A percentile compares a stretch with the other conserved stretches of the same genome.
Conservation (phyloP, 805 yeast species). For the Pichia rugopelliculosa region DNA sequence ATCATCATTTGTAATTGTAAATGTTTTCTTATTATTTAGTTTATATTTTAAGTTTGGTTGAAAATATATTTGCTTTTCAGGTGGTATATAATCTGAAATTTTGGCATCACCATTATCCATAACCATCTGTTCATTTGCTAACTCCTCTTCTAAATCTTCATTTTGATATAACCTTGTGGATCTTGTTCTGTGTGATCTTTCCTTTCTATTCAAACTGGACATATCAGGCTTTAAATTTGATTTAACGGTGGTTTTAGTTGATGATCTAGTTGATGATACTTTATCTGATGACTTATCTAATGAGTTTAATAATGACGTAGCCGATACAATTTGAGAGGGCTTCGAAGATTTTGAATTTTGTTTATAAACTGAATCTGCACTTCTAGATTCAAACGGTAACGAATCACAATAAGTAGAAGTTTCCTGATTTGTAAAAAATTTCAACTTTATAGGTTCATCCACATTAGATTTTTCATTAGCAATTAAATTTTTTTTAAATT, state of each 20-base stretch:
- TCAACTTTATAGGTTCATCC: not conserved
- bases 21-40: constrained; percentile 46
- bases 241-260: not conserved
- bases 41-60: constrained; percentile 36
- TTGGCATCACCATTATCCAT: constrained; percentile 21
- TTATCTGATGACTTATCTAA: not conserved
- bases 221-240: constrained; percentile 3
- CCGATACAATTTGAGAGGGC: not conserved
- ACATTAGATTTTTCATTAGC: not conserved
- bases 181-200: constrained; percentile 6
- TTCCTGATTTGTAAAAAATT: not conserved
- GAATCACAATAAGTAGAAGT: not conserved
- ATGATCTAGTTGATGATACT: not conserved
- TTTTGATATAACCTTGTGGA: constrained; percentile 5
- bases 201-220: constrained; percentile 3
- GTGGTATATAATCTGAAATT: constrained; percentile 26
- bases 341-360: not conserved
- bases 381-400: not conserved
- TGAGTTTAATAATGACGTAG: not conserved
- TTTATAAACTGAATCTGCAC: not conserved
- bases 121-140: constrained; percentile 34
- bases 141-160: constrained; percentile 9
- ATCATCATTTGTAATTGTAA: constrained; percentile 60
- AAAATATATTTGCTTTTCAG: constrained; percentile 25
- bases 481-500: not conserved